phyloP scores from a whole-genome alignment of 2,329 filamentous ascomycete genomes.

The Aspergillus sp. region DNA sequence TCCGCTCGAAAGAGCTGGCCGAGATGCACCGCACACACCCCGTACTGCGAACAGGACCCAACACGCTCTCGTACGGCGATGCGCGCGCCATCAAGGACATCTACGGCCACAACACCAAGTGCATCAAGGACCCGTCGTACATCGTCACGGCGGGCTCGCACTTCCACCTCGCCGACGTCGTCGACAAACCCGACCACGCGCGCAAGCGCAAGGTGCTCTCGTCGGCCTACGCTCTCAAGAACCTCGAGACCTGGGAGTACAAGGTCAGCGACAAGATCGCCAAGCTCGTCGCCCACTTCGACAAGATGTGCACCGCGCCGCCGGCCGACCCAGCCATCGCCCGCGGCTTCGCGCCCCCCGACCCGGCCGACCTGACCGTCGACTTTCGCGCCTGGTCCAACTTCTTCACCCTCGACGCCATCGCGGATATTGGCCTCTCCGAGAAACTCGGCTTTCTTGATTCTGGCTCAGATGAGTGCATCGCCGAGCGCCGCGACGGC shows the following conservation, averaged over 20 bases:
- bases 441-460: conserved; percentile 54
- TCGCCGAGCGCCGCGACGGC: conserved; percentile 47
- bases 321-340: conserved; percentile 33
- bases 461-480: conserved; percentile 45
- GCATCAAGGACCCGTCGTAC: conserved; percentile 52
- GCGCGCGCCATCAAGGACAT: conserved; percentile 50
- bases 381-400: conserved; percentile 54
- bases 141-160: conserved; percentile 46
- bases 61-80: conserved; percentile 43
- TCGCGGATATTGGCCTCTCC: conserved; percentile 55
- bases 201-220: conserved; percentile 52
- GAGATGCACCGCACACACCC: conserved; percentile 42
- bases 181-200: conserved; percentile 52
- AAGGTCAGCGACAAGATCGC: conserved; percentile 54
- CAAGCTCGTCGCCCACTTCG: conserved; percentile 45
- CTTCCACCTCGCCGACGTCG: conserved; percentile 52
- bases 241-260: conserved; percentile 54
- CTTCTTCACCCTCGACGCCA: conserved; percentile 57
- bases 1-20: conserved; percentile 42
- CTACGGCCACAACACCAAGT: conserved; percentile 51
- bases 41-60: conserved; percentile 48
- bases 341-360: conserved; percentile 16
- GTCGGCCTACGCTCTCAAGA: conserved; percentile 52
- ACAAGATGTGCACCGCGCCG: conserved; percentile 36
- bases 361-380: conserved; percentile 34